These are phyloP conservation scores for Crithidia fasciculata DNA, from an alignment of 208 protist species.

Conservation along the genomic window DNA sequence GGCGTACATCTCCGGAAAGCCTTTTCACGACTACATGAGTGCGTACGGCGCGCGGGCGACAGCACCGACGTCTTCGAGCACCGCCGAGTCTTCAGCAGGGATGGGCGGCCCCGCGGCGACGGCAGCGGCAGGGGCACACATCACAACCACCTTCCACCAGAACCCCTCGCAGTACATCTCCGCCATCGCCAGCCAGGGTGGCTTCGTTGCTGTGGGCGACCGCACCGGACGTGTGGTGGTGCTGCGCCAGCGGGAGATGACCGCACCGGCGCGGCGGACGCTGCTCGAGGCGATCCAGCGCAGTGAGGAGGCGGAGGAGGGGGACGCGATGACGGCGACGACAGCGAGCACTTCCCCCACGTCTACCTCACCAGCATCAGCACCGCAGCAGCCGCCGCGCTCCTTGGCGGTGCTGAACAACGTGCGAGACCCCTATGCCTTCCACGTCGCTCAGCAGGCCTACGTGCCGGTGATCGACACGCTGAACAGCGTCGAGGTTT, in stretches of 20 bases:
- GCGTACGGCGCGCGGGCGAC: conserved; percentile 9
- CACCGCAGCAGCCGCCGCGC: background rate
- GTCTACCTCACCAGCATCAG: background rate
- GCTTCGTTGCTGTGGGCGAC: conserved; percentile 83
- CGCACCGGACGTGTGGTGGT: conserved; percentile 74
- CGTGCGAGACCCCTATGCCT: conserved; percentile 59
- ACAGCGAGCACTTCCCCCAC: background rate
- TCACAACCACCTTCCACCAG: conserved; percentile 40
- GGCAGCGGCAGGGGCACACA: conserved; percentile 17
- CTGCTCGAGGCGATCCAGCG: conserved; percentile 32
- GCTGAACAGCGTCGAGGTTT: conserved; percentile 85
- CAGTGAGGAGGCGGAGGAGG: conserved; percentile 25
- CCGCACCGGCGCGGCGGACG: conserved; percentile 21
- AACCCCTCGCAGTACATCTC: conserved; percentile 72
- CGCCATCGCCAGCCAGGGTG: conserved; percentile 61
- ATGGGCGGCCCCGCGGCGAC: conserved; percentile 7
- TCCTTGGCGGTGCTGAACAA: conserved; percentile 19
- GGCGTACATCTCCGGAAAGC: conserved; percentile 46
- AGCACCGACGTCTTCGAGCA: background rate
- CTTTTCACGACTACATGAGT: conserved; percentile 46
- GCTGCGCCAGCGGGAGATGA: conserved; percentile 59
- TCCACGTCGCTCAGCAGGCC: conserved; percentile 66
- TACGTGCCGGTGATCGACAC: conserved; percentile 89
- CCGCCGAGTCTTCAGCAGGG: background rate
- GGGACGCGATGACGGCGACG: conserved; percentile 5